Conservation (phyloP, 345 rosid species). For the Mallotus nudiflorus region DNA sequence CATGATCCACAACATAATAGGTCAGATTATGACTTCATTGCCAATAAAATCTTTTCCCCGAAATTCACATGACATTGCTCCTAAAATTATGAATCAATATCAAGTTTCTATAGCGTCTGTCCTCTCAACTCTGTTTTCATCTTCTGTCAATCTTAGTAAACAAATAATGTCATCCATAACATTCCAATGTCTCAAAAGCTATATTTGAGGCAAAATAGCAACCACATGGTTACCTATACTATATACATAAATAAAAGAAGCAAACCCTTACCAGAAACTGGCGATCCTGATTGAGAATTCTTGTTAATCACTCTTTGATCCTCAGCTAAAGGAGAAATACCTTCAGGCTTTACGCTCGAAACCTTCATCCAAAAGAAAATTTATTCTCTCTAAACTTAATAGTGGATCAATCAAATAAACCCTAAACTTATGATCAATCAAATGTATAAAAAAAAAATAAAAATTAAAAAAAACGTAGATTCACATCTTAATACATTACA, state of each 20-base stretch:
- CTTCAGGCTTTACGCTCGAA: conserved; percentile 57
- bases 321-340: conserved; percentile 37
- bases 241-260: background rate
- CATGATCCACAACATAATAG: too few relatives aligned
- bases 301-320: conserved; percentile 31
- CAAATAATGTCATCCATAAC: background rate
- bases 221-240: background rate
- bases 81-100: background rate
- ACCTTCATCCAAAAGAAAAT: conserved; percentile 35
- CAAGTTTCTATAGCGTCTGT: background rate
- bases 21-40: too few relatives aligned
- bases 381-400: too few relatives aligned
- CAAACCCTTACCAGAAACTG: conserved; percentile 38
- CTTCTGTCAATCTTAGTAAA: background rate
- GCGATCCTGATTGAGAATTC: conserved; percentile 37
- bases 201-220: background rate
- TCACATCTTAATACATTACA: background rate
- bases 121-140: background rate
- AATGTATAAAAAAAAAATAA: background rate
- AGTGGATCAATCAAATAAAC: background rate
- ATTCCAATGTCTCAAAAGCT: background rate
- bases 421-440: background rate
- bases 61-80: background rate
- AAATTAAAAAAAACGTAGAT: background rate
- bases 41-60: too few relatives aligned